These are phyloP conservation scores for Fusarium temperatum DNA, from an alignment of 2,329 filamentous ascomycete species.

Conservation along the genomic window DNA sequence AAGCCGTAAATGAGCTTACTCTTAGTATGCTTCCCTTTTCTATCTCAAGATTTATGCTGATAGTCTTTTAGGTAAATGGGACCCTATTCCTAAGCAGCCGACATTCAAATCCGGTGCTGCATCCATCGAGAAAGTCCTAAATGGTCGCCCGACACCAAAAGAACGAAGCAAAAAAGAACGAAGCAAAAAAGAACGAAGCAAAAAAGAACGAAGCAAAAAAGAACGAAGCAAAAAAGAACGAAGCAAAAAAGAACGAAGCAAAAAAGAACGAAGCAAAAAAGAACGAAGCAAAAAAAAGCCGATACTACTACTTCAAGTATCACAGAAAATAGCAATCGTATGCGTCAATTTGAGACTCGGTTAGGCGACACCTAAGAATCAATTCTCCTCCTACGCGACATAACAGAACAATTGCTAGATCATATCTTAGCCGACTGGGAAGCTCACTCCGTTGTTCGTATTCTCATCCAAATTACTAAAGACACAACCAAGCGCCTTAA, in stretches of 20 bases:
- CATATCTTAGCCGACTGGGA: neutral
- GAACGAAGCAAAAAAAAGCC: too few species aligned
- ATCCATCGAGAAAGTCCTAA: neutral
- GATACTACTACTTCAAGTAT: rapidly evolving
- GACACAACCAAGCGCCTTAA: neutral
- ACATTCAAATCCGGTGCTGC: neutral
- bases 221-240: neutral
- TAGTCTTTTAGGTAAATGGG: neutral
- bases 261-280: neutral
- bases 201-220: neutral
- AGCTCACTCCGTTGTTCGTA: neutral
- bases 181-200: neutral
- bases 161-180: neutral
- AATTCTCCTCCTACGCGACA: neutral
- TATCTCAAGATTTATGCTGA: too few species aligned
- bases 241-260: neutral
- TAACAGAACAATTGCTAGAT: neutral
- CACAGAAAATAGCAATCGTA: rapidly evolving
- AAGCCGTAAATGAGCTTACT: neutral
- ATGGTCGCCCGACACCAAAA: rapidly evolving
- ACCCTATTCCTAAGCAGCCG: neutral
- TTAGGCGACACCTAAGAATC: neutral
- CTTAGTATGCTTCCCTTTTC: neutral
- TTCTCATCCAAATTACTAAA: neutral
- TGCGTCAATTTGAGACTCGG: neutral